Evolutionary conservation across 768 basidiomycete genomes (phyloP).

Genomic region (Paxillus ammoniavirescens): DNA sequence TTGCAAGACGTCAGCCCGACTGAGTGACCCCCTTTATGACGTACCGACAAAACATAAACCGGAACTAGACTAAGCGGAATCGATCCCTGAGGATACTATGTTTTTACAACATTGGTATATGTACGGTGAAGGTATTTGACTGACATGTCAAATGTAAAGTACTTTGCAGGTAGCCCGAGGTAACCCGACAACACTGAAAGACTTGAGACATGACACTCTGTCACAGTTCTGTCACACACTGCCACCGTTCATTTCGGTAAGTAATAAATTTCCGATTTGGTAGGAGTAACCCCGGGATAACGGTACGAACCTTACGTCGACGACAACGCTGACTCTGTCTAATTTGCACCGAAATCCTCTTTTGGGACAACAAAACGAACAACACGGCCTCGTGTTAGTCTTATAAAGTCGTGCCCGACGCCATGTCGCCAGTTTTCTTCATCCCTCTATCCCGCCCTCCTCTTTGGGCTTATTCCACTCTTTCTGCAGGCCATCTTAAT

Average conservation of each 20-base stretch:
- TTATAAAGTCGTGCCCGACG: neutral
- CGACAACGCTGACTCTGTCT: neutral
- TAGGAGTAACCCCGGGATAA: neutral
- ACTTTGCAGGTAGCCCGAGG: too few relatives aligned
- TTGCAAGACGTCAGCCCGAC: too few relatives aligned
- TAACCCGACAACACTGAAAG: too few relatives aligned
- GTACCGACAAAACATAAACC: too few relatives aligned
- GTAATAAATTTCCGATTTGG: neutral
- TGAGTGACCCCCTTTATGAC: too few relatives aligned
- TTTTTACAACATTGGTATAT: too few relatives aligned
- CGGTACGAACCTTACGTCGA: slow-evolving; percentile 4
- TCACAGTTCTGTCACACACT: neutral
- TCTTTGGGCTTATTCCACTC: slow-evolving; percentile 2
- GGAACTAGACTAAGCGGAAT: too few relatives aligned
- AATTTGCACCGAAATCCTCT: neutral
- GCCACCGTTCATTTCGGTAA: neutral
- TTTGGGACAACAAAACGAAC: slow-evolving; percentile 11
- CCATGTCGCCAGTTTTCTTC: neutral
- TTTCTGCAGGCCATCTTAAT: slow-evolving; percentile 23
- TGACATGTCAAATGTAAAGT: too few relatives aligned
- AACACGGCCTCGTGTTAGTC: slow-evolving; percentile 1
- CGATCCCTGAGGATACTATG: too few relatives aligned
- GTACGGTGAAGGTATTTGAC: too few relatives aligned
- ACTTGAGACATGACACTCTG: too few relatives aligned
- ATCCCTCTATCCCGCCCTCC: neutral